Base-by-base conservation (phyloP, 306 rosid species). In the Casuarina glauca region DNA sequence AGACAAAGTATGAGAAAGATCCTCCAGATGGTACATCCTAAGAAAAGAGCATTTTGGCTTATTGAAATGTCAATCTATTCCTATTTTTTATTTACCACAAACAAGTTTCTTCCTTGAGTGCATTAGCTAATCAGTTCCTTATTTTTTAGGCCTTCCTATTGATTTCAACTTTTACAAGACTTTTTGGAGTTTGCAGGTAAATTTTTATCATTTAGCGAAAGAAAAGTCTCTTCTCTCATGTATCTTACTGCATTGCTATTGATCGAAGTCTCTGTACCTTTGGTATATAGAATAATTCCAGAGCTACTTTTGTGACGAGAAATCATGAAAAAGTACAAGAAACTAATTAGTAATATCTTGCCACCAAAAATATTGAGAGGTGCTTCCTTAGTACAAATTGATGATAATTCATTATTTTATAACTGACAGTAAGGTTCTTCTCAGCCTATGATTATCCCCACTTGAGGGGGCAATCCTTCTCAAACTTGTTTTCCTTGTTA, bases 81-180 rank as follows among this genome's bases (percentile, higher is more conserved):
- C 45, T 60, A 11, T 7, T 13, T 69, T 73, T 16, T 83, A 58
- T 36, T 73, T 76, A 49, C n/a, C 10, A 17, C 43, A 35, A 5
- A 45, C 42, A 70, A 55, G 12, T 63, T 39, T 70, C 10, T 36
- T 38, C 35, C 83, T 68, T 48, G 6, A 63, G 70, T 49, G 64
- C 55, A 44, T 50, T 55, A 73, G 44, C 77, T 82, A 54, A 68
- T 72, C 55, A 51, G 8, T 75, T 54, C 54, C 62, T 66, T 73
- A 11, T 67, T 42, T 84, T 86, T 82, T 58, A 94, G 98, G 97
- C 62, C 83, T 95, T 84, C 91, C 97, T 77, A 91, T 95, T 48
- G 98, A 95, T 91, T 95, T 92, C 93, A 95, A 95, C 85, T 95
- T 95, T 78, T 95, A 95, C 77, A 90, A 91, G 91, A 95, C 98